Evolutionary conservation across 139 green algal genomes (phyloP).

Genomic region (Nannochloris sp.): DNA sequence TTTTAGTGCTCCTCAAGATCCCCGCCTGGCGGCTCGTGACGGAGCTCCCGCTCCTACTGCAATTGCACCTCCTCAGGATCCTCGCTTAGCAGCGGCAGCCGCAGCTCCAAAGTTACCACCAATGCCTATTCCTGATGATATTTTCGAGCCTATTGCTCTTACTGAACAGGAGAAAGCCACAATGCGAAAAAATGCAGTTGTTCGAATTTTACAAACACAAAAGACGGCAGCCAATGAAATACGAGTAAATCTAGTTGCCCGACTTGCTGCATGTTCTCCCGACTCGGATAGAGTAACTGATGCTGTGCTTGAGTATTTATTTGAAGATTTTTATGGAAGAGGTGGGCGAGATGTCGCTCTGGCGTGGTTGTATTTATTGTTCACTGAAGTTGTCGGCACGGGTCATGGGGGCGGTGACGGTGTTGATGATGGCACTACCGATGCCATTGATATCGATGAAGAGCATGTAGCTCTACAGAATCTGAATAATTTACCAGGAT

Average conservation of each 20-base stretch:
- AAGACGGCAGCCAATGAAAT: constrained; percentile 20
- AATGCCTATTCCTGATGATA: background rate
- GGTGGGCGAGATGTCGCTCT: constrained; percentile 4
- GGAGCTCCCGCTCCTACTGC: constrained; percentile 14
- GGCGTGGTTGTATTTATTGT: constrained; percentile 14
- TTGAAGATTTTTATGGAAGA: constrained; percentile 5
- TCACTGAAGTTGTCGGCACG: background rate
- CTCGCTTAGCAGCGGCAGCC: background rate
- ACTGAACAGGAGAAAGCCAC: background rate
- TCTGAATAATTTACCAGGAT: constrained; percentile 7
- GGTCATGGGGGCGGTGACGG: background rate
- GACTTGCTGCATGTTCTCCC: constrained; percentile 19
- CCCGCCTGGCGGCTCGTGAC: constrained; percentile 17
- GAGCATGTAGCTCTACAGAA: background rate
- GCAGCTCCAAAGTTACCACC: background rate
- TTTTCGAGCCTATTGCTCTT: background rate
- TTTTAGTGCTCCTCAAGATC: constrained; percentile 1
- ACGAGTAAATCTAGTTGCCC: constrained; percentile 32
- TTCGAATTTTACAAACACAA: constrained; percentile 36
- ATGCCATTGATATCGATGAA: background rate
- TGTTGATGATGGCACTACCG: background rate
- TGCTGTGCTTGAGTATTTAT: constrained; percentile 5
- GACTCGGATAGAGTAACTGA: constrained; percentile 18
- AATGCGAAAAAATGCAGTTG: constrained; percentile 39
- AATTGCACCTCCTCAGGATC: constrained; percentile 5